Evolutionary conservation across 2,329 filamentous ascomycete species (phyloP), one percentile per base, ranked within the genome.

Genomic region (Drechslerella dactyloides): DNA sequence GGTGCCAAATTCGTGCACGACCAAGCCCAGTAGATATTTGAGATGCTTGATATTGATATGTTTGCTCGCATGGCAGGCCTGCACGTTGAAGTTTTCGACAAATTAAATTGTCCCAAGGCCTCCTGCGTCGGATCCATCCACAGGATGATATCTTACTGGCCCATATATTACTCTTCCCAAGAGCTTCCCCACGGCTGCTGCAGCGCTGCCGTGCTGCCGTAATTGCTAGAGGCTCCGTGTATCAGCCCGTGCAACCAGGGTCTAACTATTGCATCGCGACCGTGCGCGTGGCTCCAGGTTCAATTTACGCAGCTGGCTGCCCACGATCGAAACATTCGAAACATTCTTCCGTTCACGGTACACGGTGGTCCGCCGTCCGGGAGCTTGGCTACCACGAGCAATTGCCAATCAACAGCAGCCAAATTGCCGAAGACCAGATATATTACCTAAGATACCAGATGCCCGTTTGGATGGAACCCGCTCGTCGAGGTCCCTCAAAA

Each of bases 401-500:
- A 48, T 48, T 6, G 44, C n/a, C 8, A 19, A 23, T 19, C 2
- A 23, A 19, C 19, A 23, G 44, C 21, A 23, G 15, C 44, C 19
- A 48, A 48, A 15, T 48, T 15, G 8, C 44, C 15, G 19, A 48
- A 48, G 44, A 48, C 44, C 44, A 48, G 44, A 48, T 48, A 48
- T 48, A 48, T 23, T 23, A 48, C 19, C 27, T 33, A 33, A 33
- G 44, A 19, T 48, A 23, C 44, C 44, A 23, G 19, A 23, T 19
- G 44, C 44, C 19, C 2, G 11, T 21, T 23, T 48, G 44, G n/a
- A 48, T 21, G 5, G n/a, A 13, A 19, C 21, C 6, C 17, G 44
- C 4, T 3, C n/a, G 5, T 4, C 44, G 19, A 48, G n/a, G 6
- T 55, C 58, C 60, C 59, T 59, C 59, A 59, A 70, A 64, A 70